phyloP scores from a whole-genome alignment of 805 yeast genomes.

The Pichia rugopelliculosa region DNA sequence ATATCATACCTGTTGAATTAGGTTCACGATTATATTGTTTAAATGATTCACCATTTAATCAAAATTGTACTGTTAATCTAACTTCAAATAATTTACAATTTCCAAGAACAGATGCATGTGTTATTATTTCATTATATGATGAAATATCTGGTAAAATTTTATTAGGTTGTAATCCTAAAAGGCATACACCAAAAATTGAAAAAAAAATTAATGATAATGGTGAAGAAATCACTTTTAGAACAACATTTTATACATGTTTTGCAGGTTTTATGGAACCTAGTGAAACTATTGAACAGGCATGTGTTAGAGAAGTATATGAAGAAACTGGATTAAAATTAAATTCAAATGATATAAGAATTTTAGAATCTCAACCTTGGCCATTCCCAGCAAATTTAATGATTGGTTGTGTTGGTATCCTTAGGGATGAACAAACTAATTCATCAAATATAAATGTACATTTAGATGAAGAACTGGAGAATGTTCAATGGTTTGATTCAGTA shows the following conservation, averaged over 20 bases:
- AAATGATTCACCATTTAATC: constrained; percentile 21
- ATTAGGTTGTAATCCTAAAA: constrained; percentile 59
- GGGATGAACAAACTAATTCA: constrained; percentile 59
- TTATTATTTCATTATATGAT: constrained; percentile 73
- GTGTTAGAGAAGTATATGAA: constrained; percentile 87
- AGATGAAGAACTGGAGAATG: constrained; percentile 82
- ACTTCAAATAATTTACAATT: constrained; percentile 64
- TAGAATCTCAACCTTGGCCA: constrained; percentile 94
- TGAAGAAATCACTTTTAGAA: constrained; percentile 27
- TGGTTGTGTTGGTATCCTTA: constrained; percentile 81
- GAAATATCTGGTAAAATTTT: constrained; percentile 48
- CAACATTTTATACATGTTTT: constrained; percentile 66
- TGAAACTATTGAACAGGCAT: constrained; percentile 84
- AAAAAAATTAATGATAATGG: constrained; percentile 47
- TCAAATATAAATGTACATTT: constrained; percentile 55
- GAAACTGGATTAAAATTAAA: constrained; percentile 73
- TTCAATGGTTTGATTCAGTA: constrained; percentile 68
- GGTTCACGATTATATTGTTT: constrained; percentile 58
- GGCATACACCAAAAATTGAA: constrained; percentile 33
- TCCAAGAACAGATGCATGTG: constrained; percentile 89
- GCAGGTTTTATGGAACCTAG: constrained; percentile 97
- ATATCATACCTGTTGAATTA: constrained; percentile 53
- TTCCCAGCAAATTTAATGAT: constrained; percentile 90
- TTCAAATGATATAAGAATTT: constrained; percentile 48
- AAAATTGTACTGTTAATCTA: constrained; percentile 32